Percentiles rank a stretch among this genome's conserved stretches.
Conservation (phyloP, 257 asterid species). For the Solanum chmielewskii region DNA sequence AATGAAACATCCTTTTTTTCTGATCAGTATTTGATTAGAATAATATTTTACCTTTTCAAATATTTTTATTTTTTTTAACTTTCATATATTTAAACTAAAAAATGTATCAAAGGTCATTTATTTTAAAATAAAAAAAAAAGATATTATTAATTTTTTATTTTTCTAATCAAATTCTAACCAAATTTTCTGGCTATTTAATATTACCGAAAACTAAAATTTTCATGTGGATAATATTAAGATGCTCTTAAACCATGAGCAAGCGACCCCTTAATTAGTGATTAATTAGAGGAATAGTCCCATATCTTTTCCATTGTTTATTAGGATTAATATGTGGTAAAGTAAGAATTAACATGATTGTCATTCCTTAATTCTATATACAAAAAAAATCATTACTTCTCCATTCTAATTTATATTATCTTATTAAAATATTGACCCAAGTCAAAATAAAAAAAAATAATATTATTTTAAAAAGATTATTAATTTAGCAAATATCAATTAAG, state of each 20-base stretch:
- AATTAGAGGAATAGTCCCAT: not conserved
- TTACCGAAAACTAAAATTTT: not conserved
- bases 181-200: no score
- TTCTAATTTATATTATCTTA: not conserved
- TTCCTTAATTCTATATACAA: not conserved
- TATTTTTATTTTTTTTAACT: no score
- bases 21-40: no score
- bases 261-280: not conserved
- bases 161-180: no score
- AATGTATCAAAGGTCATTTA: no score
- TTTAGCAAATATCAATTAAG: rapidly evolving
- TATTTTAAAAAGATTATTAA: no score
- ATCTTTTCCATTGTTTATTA: not conserved
- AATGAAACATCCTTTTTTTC: not conserved
- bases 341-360: not conserved
- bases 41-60: no score
- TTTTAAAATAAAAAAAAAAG: no score
- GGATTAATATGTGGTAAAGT: not conserved
- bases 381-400: not conserved
- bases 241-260: not conserved
- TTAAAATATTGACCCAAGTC: no score
- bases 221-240: not conserved
- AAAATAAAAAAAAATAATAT: no score
- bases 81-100: no score
- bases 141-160: no score